These are phyloP conservation scores for Exserohilum turcica DNA, from an alignment of 2,329 filamentous ascomycete genomes.

Conservation along the genomic window DNA sequence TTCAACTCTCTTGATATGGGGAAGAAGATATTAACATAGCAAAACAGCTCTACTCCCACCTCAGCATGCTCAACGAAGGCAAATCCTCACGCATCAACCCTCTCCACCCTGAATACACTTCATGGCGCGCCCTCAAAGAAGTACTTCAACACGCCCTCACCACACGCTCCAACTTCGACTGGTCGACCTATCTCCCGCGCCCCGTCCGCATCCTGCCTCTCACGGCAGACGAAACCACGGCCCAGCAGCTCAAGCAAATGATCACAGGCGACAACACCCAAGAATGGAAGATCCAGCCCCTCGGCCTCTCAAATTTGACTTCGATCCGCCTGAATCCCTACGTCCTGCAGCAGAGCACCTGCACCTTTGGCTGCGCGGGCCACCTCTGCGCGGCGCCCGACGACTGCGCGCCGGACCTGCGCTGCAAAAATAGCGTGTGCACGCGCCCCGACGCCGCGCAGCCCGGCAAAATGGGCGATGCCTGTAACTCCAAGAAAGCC, in stretches of 20 bases:
- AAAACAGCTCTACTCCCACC: slow-evolving; percentile 37
- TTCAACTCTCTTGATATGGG: background rate
- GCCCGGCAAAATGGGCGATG: slow-evolving; percentile 32
- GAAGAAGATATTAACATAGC: slow-evolving; percentile 1
- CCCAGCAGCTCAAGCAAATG: background rate
- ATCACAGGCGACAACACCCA: background rate
- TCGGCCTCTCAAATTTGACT: slow-evolving; percentile 26
- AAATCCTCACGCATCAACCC: slow-evolving; percentile 30
- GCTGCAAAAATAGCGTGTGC: slow-evolving; percentile 44
- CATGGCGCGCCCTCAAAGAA: slow-evolving; percentile 32
- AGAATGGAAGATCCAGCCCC: slow-evolving; percentile 5
- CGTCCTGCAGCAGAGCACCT: slow-evolving; percentile 33
- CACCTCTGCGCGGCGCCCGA: slow-evolving; percentile 39
- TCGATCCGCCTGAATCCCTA: slow-evolving; percentile 36
- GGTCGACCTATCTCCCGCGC: slow-evolving; percentile 33
- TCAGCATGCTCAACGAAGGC: slow-evolving; percentile 34
- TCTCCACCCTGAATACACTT: slow-evolving; percentile 23
- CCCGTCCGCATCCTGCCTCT: slow-evolving; percentile 13
- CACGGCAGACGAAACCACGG: background rate
- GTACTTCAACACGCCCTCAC: slow-evolving; percentile 29
- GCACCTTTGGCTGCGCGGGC: slow-evolving; percentile 41
- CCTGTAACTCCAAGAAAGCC: slow-evolving; percentile 35
- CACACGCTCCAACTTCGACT: slow-evolving; percentile 40
- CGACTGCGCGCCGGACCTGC: slow-evolving; percentile 29
- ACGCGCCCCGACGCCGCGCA: slow-evolving; percentile 22